Conservation (phyloP, 2,329 filamentous ascomycete genomes). For the Apiospora malaysiana region DNA sequence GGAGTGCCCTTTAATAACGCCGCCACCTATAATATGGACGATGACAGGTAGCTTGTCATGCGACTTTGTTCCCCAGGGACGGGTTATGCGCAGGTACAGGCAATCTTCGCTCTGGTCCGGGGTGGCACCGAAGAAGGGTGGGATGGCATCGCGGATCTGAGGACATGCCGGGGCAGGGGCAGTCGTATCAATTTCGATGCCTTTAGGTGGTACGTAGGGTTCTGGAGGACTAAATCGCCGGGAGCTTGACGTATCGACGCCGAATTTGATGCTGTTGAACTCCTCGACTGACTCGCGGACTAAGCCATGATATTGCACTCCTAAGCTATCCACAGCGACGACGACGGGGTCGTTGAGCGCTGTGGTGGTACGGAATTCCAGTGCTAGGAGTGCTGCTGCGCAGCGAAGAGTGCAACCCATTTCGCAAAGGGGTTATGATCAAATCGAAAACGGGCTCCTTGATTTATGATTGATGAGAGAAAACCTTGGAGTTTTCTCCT, state of each 20-base stretch:
- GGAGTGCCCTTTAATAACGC: constrained; percentile 45
- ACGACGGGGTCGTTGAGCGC: background rate
- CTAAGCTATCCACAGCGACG: background rate
- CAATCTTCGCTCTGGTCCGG: constrained; percentile 41
- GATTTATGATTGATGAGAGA: background rate
- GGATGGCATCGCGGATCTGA: background rate
- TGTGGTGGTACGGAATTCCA: background rate
- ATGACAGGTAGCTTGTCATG: constrained; percentile 43
- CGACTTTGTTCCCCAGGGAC: constrained; percentile 27
- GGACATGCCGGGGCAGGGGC: background rate
- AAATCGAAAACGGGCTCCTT: background rate
- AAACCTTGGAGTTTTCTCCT: background rate
- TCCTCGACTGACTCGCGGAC: background rate
- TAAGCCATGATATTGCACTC: background rate
- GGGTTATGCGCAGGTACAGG: constrained; percentile 43
- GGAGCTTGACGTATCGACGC: background rate
- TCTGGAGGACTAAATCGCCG: background rate
- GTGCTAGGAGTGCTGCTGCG: background rate
- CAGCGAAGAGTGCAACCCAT: background rate
- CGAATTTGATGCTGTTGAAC: constrained; percentile 4
- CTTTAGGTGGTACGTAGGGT: background rate
- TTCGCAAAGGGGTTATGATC: background rate
- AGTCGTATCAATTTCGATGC: background rate
- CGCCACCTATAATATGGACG: constrained; percentile 36
- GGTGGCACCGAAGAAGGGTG: constrained; percentile 33